Base-by-base conservation (phyloP, 306 rosid species). In the Albizia julibrissin region DNA sequence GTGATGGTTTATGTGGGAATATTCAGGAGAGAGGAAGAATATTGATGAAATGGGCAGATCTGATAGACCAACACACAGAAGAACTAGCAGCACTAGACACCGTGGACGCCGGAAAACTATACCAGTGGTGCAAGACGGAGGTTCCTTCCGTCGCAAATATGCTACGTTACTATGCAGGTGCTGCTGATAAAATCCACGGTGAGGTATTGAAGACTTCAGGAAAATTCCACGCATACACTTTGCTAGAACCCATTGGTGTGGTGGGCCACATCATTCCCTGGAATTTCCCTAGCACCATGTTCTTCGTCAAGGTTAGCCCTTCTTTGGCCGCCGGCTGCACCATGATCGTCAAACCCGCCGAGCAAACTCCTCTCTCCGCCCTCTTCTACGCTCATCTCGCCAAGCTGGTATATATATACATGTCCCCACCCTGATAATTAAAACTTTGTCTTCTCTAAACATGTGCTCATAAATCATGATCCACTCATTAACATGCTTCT, bases 301-400 rank as follows among this genome's bases (percentile, higher is more conserved):
- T 92, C 59, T 70, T 85, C 33, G n/a, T 71, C 1, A 94, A 94
- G 89, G 91, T 75, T 12, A 58, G 85, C 84, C 98, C 98, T 9
- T 64, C 98, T 58, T 87, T 94, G 54, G 97, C 98, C 14, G 95
- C 93, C 4, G 98, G 98, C 18, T 94, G 98, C 87, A 93, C 98
- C 31, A 87, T 92, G 92, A 61, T 93, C 70, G 69, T 91, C 69
- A 94, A 94, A 70, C 97, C 98, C 0, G 98, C 97, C 37, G 97
- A 94, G 87, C 98, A 94, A 43, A 92, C 97, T 13, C 95, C 98
- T 19, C 94, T 94, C 42, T 89, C 97, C 0, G 97, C 98, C 70
- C 91, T 94, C 62, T 93, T 80, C 42, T 90, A 86, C 81, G 98
- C 98, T 69, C 92, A 93, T 76, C 89, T 94, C 2, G 89, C 97